Evolutionary conservation across 345 rosid genomes (phyloP).

Genomic region (Gossypium rotundifolium): DNA sequence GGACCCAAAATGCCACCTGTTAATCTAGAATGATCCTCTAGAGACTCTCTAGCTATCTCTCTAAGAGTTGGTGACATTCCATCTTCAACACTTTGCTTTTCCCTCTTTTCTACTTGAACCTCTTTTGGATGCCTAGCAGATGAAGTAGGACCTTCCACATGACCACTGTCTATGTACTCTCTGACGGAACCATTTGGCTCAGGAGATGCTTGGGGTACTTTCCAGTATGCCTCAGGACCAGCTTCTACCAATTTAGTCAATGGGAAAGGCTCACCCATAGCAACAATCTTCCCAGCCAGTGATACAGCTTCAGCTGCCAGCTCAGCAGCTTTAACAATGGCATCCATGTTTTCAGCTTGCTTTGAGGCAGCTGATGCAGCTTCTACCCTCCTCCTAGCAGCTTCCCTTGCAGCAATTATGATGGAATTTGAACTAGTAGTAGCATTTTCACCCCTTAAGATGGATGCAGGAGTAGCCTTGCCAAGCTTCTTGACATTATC

Average conservation of each 20-base stretch:
- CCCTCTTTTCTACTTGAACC: slow-evolving; percentile 26
- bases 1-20: slow-evolving; percentile 36
- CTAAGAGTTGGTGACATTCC: slow-evolving; percentile 26
- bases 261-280: slow-evolving; percentile 70
- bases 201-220: slow-evolving; percentile 36
- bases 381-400: slow-evolving; percentile 77
- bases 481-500: slow-evolving; percentile 31
- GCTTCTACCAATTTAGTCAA: slow-evolving; percentile 57
- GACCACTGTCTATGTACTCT: slow-evolving; percentile 16
- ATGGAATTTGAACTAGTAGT: slow-evolving; percentile 47
- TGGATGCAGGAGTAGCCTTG: slow-evolving; percentile 52
- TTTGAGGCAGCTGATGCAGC: slow-evolving; percentile 88
- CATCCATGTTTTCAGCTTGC: slow-evolving; percentile 88
- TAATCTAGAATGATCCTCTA: slow-evolving; percentile 35
- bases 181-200: slow-evolving; percentile 25
- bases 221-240: slow-evolving; percentile 73
- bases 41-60: slow-evolving; percentile 28
- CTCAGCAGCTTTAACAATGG: slow-evolving; percentile 90
- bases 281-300: slow-evolving; percentile 87
- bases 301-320: slow-evolving; percentile 91
- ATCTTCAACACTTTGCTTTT: slow-evolving; percentile 26
- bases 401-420: slow-evolving; percentile 72
- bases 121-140: slow-evolving; percentile 25
- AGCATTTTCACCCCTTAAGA: slow-evolving; percentile 48
- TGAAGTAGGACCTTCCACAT: slow-evolving; percentile 18